Evolutionary conservation across 139 green algal genomes (phyloP).

Genomic region (Chlamydomonas applanata): DNA sequence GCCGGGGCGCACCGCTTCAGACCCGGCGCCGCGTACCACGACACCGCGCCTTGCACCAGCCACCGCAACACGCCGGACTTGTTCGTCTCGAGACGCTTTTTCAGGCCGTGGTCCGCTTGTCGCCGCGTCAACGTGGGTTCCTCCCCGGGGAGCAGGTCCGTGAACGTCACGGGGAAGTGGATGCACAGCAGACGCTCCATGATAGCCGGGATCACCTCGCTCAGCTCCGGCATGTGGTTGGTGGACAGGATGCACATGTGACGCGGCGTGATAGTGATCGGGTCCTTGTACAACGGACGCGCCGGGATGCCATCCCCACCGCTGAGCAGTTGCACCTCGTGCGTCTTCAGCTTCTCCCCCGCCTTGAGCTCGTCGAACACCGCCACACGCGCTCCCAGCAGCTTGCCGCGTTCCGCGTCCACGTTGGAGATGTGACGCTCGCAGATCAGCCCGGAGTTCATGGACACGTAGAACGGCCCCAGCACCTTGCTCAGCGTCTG

Average conservation of each 20-base stretch:
- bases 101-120: no score
- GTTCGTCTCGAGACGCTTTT: no score
- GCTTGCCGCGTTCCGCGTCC: conserved; percentile 20
- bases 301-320: conserved; percentile 20
- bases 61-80: no score
- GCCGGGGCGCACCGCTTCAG: no score
- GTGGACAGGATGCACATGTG: conserved; percentile 7
- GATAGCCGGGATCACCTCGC: no score
- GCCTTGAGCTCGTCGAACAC: conserved; percentile 24
- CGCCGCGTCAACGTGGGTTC: no score
- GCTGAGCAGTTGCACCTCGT: conserved; percentile 12
- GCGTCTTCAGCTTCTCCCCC: conserved; percentile 4
- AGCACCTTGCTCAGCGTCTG: conserved; percentile 9
- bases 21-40: no score
- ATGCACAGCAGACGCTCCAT: no score
- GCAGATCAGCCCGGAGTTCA: conserved; percentile 13
- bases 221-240: not conserved
- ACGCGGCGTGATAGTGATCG: conserved; percentile 13
- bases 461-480: conserved; percentile 1
- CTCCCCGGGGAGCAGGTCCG: no score
- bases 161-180: no score
- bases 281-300: conserved; percentile 13
- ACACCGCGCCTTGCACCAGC: no score
- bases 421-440: conserved; percentile 2
- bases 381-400: conserved; percentile 10